These are phyloP conservation scores for Penicillium psychrofluorescens DNA, from an alignment of 495 filamentous ascomycete genomes.

Conservation along the genomic window DNA sequence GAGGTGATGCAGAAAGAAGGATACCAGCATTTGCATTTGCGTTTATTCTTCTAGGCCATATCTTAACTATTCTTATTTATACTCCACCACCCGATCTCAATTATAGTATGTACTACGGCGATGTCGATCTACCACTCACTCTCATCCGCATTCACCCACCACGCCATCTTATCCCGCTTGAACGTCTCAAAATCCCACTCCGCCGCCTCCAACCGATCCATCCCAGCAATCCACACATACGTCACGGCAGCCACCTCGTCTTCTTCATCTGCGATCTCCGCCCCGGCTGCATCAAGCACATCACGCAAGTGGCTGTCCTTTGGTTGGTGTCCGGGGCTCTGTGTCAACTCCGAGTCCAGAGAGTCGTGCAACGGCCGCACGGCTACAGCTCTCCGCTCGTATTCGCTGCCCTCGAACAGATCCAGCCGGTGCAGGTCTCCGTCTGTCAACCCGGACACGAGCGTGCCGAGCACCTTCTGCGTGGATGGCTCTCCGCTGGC, in stretches of 20 bases:
- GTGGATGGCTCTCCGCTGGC: constrained; percentile 2
- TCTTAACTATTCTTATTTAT: too few relatives aligned
- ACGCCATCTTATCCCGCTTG: constrained; percentile 57
- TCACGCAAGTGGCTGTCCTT: constrained; percentile 15
- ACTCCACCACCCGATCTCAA: too few relatives aligned
- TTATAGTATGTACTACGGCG: too few relatives aligned
- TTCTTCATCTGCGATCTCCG: constrained; percentile 21
- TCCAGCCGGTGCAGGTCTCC: constrained; percentile 73
- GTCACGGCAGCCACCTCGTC: constrained; percentile 60
- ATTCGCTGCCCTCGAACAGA: constrained; percentile 73
- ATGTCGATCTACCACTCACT: constrained; percentile 20
- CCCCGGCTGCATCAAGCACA: constrained; percentile 25
- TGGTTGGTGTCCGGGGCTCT: too few relatives aligned
- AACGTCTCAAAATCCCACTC: constrained; percentile 86
- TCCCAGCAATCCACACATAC: constrained; percentile 63
- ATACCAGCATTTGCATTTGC: constrained; percentile 14
- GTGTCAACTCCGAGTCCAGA: constrained; percentile 4
- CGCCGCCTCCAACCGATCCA: constrained; percentile 45
- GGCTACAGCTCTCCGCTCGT: constrained; percentile 50
- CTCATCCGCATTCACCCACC: constrained; percentile 38
- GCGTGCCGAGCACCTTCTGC: constrained; percentile 60
- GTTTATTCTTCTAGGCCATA: neutral
- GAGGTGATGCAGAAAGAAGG: constrained; percentile 1
- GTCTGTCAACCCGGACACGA: constrained; percentile 70
- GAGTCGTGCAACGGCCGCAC: constrained; percentile 46